Base-by-base conservation (phyloP, 371 early-diverging fungal species). In the Parasitella parasitica region DNA sequence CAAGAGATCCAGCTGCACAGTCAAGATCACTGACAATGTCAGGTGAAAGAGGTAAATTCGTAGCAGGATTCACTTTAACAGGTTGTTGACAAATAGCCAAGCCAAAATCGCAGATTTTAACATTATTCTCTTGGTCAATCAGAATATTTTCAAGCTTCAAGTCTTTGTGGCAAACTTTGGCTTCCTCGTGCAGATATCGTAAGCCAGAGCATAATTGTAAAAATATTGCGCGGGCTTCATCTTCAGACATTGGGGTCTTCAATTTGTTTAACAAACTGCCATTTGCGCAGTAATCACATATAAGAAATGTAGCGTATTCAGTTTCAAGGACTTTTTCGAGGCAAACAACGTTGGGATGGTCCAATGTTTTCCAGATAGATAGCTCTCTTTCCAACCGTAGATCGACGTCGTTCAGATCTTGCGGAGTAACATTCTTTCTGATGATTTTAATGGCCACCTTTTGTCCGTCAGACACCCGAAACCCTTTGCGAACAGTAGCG, bases 111-210 rank as follows among this genome's bases (percentile, higher is more conserved):
- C 87, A 84, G 12, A 96, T 63, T 69, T 93, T 93, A 71, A 86
- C 81, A 16, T 67, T 56, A 2, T 66, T 69, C 38, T 71, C 53
- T 36, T 76, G 68, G 50, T 75, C 78, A 12, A 79, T 67, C 20
- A 96, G 63, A 26, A 97, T 83, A 67, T 97, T 97, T 63, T 97
- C 97, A 27, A 90, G 80, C 72, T 97, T 97, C 32, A 97, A 70
- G 70, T 97, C 97, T 39, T 93, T 84, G 69, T 97, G 96, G 26
- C 89, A 86, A 16, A 96, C 75, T 11, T 79, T 64, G 36, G 74
- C 80, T 28, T 90, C 86, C 16, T 71, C 68, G 69, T 97, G 97
- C 50, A 95, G 61, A 66, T 94, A 95, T 22, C 75, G 66, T 0
- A 97, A 64, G 2, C 92, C 94, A 6, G 77, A 72, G 7, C 83